A percentile compares a stretch with the other conserved stretches of the same genome.
phyloP scores from a whole-genome alignment of 306 rosid genomes.

The Cucurbita maxima region DNA sequence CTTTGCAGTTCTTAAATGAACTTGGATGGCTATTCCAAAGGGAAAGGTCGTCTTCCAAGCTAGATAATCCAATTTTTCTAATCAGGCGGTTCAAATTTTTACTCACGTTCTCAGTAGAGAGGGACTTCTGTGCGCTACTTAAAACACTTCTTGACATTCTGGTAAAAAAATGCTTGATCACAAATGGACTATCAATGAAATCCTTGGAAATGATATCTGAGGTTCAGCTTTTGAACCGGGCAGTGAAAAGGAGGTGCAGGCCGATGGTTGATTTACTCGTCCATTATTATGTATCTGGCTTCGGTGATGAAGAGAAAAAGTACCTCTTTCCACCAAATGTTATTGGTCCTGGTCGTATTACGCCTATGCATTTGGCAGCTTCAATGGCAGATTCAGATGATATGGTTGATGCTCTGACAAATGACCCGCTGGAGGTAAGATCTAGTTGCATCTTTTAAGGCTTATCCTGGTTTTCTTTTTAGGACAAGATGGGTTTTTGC shows the following conservation, averaged over 20 bases:
- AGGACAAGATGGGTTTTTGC: not conserved
- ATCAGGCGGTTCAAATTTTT: slow-evolving; percentile 62
- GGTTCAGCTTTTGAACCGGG: slow-evolving; percentile 60
- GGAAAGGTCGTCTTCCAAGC: slow-evolving; percentile 24
- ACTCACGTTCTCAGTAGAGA: slow-evolving; percentile 64
- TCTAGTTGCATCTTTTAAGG: not conserved
- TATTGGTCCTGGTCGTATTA: slow-evolving; percentile 63
- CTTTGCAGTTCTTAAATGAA: slow-evolving; percentile 65
- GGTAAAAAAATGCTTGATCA: slow-evolving; percentile 33
- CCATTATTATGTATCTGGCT: slow-evolving; percentile 30
- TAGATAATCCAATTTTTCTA: slow-evolving; percentile 29
- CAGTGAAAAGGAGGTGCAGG: slow-evolving; percentile 56
- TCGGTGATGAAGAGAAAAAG: slow-evolving; percentile 19
- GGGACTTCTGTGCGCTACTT: slow-evolving; percentile 51
- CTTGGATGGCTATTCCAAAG: slow-evolving; percentile 92
- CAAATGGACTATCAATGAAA: slow-evolving; percentile 31
- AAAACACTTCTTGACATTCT: slow-evolving; percentile 60
- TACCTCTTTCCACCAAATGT: slow-evolving; percentile 66
- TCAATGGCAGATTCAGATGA: slow-evolving; percentile 47
- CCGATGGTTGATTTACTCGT: slow-evolving; percentile 67
- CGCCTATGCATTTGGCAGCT: slow-evolving; percentile 92
- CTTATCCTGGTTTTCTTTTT: not conserved
- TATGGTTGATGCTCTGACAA: slow-evolving; percentile 57
- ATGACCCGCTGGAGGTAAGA: slow-evolving; percentile 72
- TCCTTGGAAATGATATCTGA: slow-evolving; percentile 54